These are phyloP conservation scores for Wakefieldia striispora DNA, from an alignment of 768 basidiomycete species.

Conservation along the genomic window DNA sequence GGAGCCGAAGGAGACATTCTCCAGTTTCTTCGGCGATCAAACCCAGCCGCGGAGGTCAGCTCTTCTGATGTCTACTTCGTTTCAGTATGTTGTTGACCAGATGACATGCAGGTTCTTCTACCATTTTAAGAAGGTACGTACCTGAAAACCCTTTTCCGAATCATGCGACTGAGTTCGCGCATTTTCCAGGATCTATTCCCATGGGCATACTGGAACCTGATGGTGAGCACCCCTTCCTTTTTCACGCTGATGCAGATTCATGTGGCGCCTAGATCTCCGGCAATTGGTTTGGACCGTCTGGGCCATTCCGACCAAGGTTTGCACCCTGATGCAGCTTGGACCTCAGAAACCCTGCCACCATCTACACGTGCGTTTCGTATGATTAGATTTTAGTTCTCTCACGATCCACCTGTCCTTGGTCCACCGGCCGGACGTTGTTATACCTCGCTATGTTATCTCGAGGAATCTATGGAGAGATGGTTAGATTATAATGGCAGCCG, in stretches of 20 bases:
- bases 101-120: slow-evolving; percentile 61
- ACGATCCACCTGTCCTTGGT: no score
- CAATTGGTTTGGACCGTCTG: slow-evolving; percentile 5
- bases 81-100: slow-evolving; percentile 5
- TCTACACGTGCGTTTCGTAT: no score
- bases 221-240: slow-evolving; percentile 43
- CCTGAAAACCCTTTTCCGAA: not conserved
- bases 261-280: slow-evolving; percentile 9
- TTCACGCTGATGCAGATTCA: slow-evolving; percentile 5
- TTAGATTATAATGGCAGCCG: no score
- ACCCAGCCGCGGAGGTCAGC: slow-evolving; percentile 66
- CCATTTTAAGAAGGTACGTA: slow-evolving; percentile 66
- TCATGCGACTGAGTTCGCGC: not conserved
- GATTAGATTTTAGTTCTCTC: no score
- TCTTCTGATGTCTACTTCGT: slow-evolving; percentile 1
- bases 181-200: slow-evolving; percentile 31
- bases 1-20: slow-evolving; percentile 85
- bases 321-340: not conserved
- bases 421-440: no score
- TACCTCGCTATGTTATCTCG: no score
- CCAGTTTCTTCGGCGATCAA: slow-evolving; percentile 67
- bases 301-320: slow-evolving; percentile 23
- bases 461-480: no score
- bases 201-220: slow-evolving; percentile 71
- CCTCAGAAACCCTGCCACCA: no score